phyloP scores from a whole-genome alignment of 192 early-diverging fungal genomes.

The Coemansia sp. region DNA sequence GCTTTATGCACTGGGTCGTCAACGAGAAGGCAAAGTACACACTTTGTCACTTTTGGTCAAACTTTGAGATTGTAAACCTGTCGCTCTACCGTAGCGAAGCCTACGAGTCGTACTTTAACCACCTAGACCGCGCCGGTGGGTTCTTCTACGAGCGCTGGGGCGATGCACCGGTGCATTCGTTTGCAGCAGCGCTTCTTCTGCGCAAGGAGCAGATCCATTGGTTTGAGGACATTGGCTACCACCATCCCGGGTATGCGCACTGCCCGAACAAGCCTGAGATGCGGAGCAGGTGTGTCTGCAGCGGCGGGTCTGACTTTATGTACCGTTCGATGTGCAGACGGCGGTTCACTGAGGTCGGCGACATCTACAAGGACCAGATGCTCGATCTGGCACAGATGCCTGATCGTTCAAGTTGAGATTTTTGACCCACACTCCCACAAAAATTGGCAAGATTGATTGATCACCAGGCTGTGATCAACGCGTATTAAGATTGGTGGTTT shows the following conservation, averaged over 20 bases:
- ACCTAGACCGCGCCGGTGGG: conserved; percentile 72
- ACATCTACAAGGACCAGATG: conserved; percentile 27
- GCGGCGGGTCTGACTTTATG: conserved; percentile 10
- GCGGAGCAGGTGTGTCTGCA: conserved; percentile 28
- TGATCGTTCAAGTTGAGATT: conserved; percentile 6
- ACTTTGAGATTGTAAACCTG: conserved; percentile 77
- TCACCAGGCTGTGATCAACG: neutral
- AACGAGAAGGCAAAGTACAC: conserved; percentile 51
- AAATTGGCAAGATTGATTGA: neutral
- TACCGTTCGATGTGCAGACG: conserved; percentile 31
- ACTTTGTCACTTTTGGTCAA: conserved; percentile 72
- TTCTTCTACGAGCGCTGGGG: conserved; percentile 84
- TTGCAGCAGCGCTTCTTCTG: conserved; percentile 60
- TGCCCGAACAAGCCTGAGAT: conserved; percentile 62
- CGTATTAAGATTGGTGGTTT: conserved; percentile 5
- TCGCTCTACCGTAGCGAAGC: conserved; percentile 65
- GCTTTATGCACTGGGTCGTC: conserved; percentile 51
- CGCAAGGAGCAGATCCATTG: conserved; percentile 65
- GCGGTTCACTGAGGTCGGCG: conserved; percentile 20
- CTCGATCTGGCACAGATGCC: conserved; percentile 32
- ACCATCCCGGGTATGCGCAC: conserved; percentile 58
- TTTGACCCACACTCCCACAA: neutral
- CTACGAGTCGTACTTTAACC: conserved; percentile 66
- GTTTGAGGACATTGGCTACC: conserved; percentile 71
- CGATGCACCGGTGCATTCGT: conserved; percentile 65